These are phyloP conservation scores for Fraxinus paxiana DNA, from an alignment of 305 asterid species.

Conservation along the genomic window DNA sequence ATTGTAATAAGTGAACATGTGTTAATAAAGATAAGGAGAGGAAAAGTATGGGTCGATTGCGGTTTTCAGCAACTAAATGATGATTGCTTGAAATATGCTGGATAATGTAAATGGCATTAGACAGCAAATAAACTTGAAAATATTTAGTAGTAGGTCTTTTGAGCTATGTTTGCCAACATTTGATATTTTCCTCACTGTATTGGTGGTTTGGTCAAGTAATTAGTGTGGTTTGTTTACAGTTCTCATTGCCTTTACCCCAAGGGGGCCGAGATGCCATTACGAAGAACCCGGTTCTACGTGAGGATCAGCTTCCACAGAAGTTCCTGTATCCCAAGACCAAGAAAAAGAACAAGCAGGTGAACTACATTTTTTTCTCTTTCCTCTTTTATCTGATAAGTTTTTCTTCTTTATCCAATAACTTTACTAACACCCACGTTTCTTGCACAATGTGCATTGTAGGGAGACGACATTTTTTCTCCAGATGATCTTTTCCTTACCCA, in stretches of 20 bases:
- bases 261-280: constrained; percentile 87
- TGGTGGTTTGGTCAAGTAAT: background rate
- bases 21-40: background rate
- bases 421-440: background rate
- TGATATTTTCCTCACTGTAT: background rate
- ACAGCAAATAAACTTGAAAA: background rate
- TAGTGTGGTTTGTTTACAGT: constrained; percentile 42
- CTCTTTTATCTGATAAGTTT: background rate
- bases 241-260: constrained; percentile 82
- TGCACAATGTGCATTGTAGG: constrained; percentile 29
- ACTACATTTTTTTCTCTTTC: background rate
- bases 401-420: background rate
- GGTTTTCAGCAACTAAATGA: background rate
- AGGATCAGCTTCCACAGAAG: constrained; percentile 93
- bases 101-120: background rate
- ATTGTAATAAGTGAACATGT: background rate
- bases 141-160: background rate
- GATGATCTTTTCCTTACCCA: constrained; percentile 65
- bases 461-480: constrained; percentile 39
- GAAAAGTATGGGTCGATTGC: background rate
- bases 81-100: background rate
- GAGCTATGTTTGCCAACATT: background rate
- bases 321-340: constrained; percentile 72
- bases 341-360: constrained; percentile 72
- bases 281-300: constrained; percentile 88